Conservation (phyloP, 2,329 filamentous ascomycete genomes). For the Decorospora gaudefroyi region DNA sequence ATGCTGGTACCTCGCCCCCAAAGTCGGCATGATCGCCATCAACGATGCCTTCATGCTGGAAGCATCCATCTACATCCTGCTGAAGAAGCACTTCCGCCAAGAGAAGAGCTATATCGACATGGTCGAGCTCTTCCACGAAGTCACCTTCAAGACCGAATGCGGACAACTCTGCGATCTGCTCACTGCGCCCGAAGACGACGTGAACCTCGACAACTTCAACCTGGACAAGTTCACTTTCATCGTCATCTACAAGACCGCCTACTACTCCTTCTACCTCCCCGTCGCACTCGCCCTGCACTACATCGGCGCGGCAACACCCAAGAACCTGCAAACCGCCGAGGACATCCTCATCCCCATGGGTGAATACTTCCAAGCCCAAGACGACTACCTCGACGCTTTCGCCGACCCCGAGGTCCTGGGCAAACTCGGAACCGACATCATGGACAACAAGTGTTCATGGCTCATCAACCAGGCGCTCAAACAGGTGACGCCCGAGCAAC, state of each 20-base stretch:
- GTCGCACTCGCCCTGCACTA: slow-evolving; percentile 88
- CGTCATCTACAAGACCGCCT: slow-evolving; percentile 99
- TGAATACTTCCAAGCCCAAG: slow-evolving; percentile 99
- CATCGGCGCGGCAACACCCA: slow-evolving; percentile 78
- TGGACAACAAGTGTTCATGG: slow-evolving; percentile 99
- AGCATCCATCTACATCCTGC: slow-evolving; percentile 81
- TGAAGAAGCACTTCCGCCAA: slow-evolving; percentile 90
- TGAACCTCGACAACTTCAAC: slow-evolving; percentile 94
- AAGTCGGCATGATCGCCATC: slow-evolving; percentile 94
- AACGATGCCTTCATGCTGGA: slow-evolving; percentile 99
- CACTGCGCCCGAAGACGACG: slow-evolving; percentile 90
- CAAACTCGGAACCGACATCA: slow-evolving; percentile 98
- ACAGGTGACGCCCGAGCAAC: slow-evolving; percentile 80
- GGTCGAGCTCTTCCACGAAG: slow-evolving; percentile 94
- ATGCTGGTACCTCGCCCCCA: slow-evolving; percentile 92
- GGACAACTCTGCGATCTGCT: slow-evolving; percentile 94
- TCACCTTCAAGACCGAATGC: slow-evolving; percentile 90
- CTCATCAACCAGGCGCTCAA: slow-evolving; percentile 91
- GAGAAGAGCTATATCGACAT: slow-evolving; percentile 90
- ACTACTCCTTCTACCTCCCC: slow-evolving; percentile 98
- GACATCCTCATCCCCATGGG: slow-evolving; percentile 95
- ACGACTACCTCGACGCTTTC: slow-evolving; percentile 98
- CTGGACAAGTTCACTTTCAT: slow-evolving; percentile 97
- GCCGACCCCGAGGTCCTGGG: slow-evolving; percentile 90
- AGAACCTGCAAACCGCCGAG: slow-evolving; percentile 87